phyloP scores from a whole-genome alignment of 192 early-diverging fungal species.

The Entomortierella chlamydospora region DNA sequence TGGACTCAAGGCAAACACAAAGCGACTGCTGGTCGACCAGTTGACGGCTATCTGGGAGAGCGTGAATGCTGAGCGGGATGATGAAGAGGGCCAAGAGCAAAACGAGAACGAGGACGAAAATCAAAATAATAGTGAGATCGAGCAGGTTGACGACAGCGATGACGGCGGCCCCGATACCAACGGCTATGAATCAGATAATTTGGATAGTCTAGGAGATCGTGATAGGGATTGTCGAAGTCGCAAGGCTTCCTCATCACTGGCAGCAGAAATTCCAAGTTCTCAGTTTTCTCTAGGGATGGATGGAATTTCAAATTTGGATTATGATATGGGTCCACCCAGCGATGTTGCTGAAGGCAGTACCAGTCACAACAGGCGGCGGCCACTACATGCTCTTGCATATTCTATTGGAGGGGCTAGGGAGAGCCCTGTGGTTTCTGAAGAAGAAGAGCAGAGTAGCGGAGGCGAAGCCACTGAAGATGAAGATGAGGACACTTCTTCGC shows the following conservation, averaged over 20 bases:
- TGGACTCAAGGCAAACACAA: conserved; percentile 30
- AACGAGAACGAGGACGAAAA: not conserved
- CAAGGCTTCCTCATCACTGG: not conserved
- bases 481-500: not conserved
- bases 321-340: not conserved
- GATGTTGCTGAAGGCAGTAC: not conserved
- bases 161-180: not conserved
- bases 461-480: not conserved
- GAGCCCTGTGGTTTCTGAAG: not conserved
- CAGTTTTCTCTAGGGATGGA: not conserved
- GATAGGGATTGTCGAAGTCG: not conserved
- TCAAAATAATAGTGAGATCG: not conserved
- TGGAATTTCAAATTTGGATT: not conserved
- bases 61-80: not conserved
- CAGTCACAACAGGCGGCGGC: not conserved
- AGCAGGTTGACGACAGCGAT: not conserved
- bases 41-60: conserved; percentile 26
- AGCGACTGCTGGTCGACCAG: conserved; percentile 21
- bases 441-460: not conserved
- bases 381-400: not conserved
- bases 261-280: not conserved
- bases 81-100: not conserved
- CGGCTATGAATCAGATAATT: not conserved
- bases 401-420: too few species aligned
- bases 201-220: not conserved